Evolutionary conservation across 345 rosid genomes (phyloP), one percentile per base, ranked within the genome.

Genomic region (Aethionema arabicum): DNA sequence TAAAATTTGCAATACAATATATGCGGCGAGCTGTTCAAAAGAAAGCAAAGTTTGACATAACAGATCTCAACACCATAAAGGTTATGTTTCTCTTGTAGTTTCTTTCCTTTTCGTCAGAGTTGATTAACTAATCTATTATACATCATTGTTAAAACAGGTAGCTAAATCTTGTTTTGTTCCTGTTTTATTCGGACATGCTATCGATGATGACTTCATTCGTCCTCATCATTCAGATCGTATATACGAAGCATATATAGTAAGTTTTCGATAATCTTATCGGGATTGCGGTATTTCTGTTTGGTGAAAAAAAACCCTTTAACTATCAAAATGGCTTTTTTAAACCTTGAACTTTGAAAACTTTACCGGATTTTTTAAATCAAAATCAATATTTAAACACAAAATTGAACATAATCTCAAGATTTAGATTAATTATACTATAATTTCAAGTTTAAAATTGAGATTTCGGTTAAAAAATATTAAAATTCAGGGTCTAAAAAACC

Each of bases 171-270:
- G 85, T 83, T 87, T 88, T 72, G 96, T 90, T 73, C 99, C 99
- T 6, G 99, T 67, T 65, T 77, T 95, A 62, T 83, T 90, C 79
- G 99, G 99, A 54, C 99, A 90, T 84, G 99, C 87, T 33, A 64
- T 52, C 31, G 97, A 81, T 60, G 99, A 95, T 79, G 95, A 93
- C 76, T 95, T 95, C 61, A 95, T 90, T 63, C 79, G 52, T 46
- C 96, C 99, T 54, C 95, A 85, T 74, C 99, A 95, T 62, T 80
- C 99, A 2, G 93, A 95, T 66, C 83, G 80, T 37, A 83, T 90
- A 84, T 85, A 56, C 62, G 89, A 86, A 76, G 79, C 86, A 65
- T 95, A 95, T 72, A 48, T 77, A 62, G 99, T 90, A 77, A 79
- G 66, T 67, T 52, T 62, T 42, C 46, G 50, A 54, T 45, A 58